A percentile compares a stretch with the other conserved stretches of the same genome.
Evolutionary conservation across 1,284 basidiomycete genomes (phyloP).

Genomic region (Austroboletus olivaceoglutinosus): DNA sequence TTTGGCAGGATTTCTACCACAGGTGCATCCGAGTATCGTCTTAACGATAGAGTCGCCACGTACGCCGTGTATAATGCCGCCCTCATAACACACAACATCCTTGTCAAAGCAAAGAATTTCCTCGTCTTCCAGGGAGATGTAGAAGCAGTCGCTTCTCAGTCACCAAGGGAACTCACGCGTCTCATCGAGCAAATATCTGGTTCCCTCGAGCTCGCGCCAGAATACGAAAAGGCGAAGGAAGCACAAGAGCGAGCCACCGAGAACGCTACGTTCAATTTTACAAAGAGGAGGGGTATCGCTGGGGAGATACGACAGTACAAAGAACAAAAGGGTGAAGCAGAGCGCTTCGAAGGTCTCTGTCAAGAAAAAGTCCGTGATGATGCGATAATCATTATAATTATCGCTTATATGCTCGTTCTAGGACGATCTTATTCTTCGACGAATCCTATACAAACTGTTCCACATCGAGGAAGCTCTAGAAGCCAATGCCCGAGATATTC

Average conservation of each 20-base stretch:
- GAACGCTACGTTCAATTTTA: constrained; percentile 91
- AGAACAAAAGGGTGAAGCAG: constrained; percentile 94
- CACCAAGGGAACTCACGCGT: constrained; percentile 83
- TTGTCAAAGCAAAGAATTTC: constrained; percentile 99
- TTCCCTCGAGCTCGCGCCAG: constrained; percentile 83
- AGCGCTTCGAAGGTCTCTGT: constrained; percentile 80
- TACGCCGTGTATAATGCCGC: constrained; percentile 86
- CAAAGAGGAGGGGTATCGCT: constrained; percentile 88
- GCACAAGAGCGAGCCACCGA: constrained; percentile 90
- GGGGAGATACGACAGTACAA: constrained; percentile 97
- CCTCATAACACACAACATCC: constrained; percentile 87
- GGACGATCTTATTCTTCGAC: constrained; percentile 80
- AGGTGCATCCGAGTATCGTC: constrained; percentile 85
- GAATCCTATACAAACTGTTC: constrained; percentile 87
- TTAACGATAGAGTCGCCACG: constrained; percentile 76
- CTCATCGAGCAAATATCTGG: constrained; percentile 97
- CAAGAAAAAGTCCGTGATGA: constrained; percentile 58
- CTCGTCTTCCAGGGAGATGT: constrained; percentile 99
- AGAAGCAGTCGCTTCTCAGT: constrained; percentile 96
- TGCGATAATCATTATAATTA: neutral
- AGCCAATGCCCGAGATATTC: constrained; percentile 66
- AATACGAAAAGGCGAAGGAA: constrained; percentile 88
- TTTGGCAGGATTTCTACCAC: constrained; percentile 75
- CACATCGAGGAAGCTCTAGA: constrained; percentile 86
- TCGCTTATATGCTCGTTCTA: constrained; percentile 31